Percentiles rank a stretch among this genome's conserved stretches.
phyloP scores from a whole-genome alignment of 2,329 filamentous ascomycete genomes.

The Pyrenochaeta sp. region DNA sequence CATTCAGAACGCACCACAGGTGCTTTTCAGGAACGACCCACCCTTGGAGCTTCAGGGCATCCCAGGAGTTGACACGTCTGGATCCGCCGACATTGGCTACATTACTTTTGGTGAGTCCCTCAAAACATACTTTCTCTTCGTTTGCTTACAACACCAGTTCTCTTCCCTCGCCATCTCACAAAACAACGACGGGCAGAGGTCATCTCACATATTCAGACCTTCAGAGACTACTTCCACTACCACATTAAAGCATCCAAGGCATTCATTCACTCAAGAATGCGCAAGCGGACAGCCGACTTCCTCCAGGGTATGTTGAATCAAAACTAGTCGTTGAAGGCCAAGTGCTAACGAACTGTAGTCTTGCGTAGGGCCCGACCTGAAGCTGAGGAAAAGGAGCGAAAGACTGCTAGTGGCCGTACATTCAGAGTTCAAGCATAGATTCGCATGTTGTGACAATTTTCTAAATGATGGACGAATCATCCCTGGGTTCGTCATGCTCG shows the following conservation, averaged over 20 bases:
- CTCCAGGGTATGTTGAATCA: slow-evolving; percentile 76
- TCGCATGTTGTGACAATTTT: too few relatives aligned
- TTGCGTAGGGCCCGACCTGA: slow-evolving; percentile 94
- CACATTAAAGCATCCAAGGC: slow-evolving; percentile 99
- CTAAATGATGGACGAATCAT: too few relatives aligned
- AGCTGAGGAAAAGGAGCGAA: slow-evolving; percentile 95
- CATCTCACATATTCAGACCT: slow-evolving; percentile 99
- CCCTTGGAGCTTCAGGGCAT: slow-evolving; percentile 90
- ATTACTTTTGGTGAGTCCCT: slow-evolving; percentile 86
- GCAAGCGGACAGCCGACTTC: slow-evolving; percentile 96
- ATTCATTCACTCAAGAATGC: slow-evolving; percentile 98
- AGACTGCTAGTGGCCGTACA: slow-evolving; percentile 95
- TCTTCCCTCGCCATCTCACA: slow-evolving; percentile 95
- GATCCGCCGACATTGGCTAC: slow-evolving; percentile 90
- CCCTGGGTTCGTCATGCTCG: too few relatives aligned
- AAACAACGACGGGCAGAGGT: slow-evolving; percentile 90
- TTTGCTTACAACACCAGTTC: slow-evolving; percentile 64
- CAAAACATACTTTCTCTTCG: slow-evolving; percentile 13
- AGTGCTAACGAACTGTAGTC: slow-evolving; percentile 67
- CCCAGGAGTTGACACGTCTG: slow-evolving; percentile 76
- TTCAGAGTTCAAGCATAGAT: slow-evolving; percentile 71
- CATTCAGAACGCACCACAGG: slow-evolving; percentile 97
- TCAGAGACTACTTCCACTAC: slow-evolving; percentile 99
- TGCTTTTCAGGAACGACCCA: slow-evolving; percentile 93
- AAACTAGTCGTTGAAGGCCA: background rate